A percentile compares a stretch with the other conserved stretches of the same genome.
Conservation (phyloP, 2,329 filamentous ascomycete species). For the Huntiella omanensis region DNA sequence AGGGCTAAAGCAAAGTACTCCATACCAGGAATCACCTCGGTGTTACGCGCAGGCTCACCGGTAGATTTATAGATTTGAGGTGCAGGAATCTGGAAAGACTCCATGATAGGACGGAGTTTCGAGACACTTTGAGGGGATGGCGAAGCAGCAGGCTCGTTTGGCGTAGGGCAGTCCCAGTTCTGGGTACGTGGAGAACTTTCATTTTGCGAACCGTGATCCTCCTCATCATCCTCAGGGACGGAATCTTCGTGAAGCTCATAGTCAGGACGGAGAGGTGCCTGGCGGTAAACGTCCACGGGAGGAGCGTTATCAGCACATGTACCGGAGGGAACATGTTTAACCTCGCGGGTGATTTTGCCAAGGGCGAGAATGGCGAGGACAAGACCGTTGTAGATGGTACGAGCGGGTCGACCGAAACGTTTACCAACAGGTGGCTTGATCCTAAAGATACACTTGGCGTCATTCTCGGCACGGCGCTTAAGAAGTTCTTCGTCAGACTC, state of each 20-base stretch:
- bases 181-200: constrained; percentile 33
- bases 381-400: constrained; percentile 62
- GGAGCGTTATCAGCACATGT: too few relatives aligned
- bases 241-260: too few relatives aligned
- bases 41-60: constrained; percentile 28
- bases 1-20: constrained; percentile 77
- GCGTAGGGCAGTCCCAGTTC: constrained; percentile 19
- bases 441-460: background rate
- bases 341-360: constrained; percentile 47
- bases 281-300: too few relatives aligned
- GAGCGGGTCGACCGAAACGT: constrained; percentile 26
- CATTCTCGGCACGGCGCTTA: too few relatives aligned
- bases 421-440: constrained; percentile 1
- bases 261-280: too few relatives aligned
- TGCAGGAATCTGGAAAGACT: too few relatives aligned
- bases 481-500: too few relatives aligned
- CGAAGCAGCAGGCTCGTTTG: constrained; percentile 3
- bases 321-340: too few relatives aligned
- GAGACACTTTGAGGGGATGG: constrained; percentile 15
- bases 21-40: constrained; percentile 74
- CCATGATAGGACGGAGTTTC: too few relatives aligned
- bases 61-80: too few relatives aligned
- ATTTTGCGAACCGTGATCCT: constrained; percentile 16
- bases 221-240: too few relatives aligned
- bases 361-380: constrained; percentile 69